Base-by-base conservation (phyloP, 169 alveolate genomes). In the Eimeria sp. region DNA sequence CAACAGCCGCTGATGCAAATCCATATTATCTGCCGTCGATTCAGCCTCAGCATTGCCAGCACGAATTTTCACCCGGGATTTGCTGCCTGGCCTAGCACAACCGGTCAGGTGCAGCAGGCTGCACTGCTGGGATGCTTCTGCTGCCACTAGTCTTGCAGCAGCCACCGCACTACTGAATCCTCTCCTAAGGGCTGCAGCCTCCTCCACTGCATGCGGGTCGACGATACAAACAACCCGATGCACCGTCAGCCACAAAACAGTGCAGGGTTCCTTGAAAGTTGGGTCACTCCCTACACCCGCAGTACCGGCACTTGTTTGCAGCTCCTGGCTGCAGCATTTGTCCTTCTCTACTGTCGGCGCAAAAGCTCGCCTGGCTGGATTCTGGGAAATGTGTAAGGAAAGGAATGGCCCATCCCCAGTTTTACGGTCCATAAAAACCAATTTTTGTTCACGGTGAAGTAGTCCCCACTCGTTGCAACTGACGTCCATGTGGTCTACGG, bases 81-180 rank as follows among this genome's bases (percentile, higher is more conserved):
- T 14, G 25, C 16, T 0, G n/a, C 62, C 91, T 85, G 30, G 52
- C 40, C 27, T 10, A 43, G 37, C 40, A 30, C 60, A 30, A 14
- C 78, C 46, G 30, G 49, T 18, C 76, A 85, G 78, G 0, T 43
- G 91, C 78, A 85, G 43, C 30, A 85, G 68, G 68, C 64, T 85
- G 80, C 91, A 85, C 20, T 85, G 60, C 80, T 60, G 91, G 82
- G 91, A 85, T 1, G 78, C 56, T 46, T 60, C 64, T 37, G 83
- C 56, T 33, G 64, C 78, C 20, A 56, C 93, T 30, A 30, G n/a
- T 64, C 10, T 83, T 87, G 54, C 93, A 43, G 49, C 78, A 40
- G 82, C 83, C 6, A 83, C 78, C 11, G 91, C 91, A 18, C 37
- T 58, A 87, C 82, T 64, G 64, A 87, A 87, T 25, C 54, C 64